A percentile compares a stretch with the other conserved stretches of the same genome.
These are phyloP conservation scores for Fusarium armeniacum DNA, from an alignment of 2,329 filamentous ascomycete species.

Conservation along the genomic window DNA sequence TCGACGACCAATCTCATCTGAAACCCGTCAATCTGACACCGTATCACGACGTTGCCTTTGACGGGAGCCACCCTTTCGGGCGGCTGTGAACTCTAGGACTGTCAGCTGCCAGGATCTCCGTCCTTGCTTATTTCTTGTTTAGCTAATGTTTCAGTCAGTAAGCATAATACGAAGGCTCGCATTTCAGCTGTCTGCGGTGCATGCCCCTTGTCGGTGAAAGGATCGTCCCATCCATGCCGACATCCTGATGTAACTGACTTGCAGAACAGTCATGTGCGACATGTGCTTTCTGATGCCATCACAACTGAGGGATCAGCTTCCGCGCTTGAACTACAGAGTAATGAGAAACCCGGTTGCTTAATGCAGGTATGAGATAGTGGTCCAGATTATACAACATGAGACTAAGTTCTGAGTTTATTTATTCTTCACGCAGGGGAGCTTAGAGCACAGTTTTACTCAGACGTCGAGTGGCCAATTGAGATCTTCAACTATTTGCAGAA, in stretches of 20 bases:
- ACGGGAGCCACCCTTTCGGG: neutral
- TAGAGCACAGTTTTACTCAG: neutral
- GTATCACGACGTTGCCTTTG: conserved; percentile 35
- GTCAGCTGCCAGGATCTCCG: neutral
- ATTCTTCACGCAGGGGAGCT: neutral
- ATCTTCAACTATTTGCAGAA: conserved; percentile 50
- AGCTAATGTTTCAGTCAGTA: conserved; percentile 13
- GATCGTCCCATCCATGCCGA: neutral
- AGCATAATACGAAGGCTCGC: neutral
- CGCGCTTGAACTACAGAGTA: neutral
- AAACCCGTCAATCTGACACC: conserved; percentile 7
- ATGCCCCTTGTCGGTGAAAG: neutral
- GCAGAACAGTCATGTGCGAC: neutral
- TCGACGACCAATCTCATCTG: conserved; percentile 11
- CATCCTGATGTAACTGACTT: neutral
- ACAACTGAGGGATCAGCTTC: neutral
- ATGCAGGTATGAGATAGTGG: neutral
- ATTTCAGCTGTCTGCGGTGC: conserved; percentile 1
- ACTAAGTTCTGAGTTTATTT: neutral
- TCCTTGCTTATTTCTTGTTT: neutral
- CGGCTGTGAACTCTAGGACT: neutral
- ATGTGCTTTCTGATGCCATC: neutral
- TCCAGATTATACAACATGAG: neutral
- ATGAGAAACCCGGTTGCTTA: neutral
- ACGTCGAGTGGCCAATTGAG: neutral